Base-by-base conservation (phyloP, 2,329 filamentous ascomycete species). In the Fusarium kyushuense region DNA sequence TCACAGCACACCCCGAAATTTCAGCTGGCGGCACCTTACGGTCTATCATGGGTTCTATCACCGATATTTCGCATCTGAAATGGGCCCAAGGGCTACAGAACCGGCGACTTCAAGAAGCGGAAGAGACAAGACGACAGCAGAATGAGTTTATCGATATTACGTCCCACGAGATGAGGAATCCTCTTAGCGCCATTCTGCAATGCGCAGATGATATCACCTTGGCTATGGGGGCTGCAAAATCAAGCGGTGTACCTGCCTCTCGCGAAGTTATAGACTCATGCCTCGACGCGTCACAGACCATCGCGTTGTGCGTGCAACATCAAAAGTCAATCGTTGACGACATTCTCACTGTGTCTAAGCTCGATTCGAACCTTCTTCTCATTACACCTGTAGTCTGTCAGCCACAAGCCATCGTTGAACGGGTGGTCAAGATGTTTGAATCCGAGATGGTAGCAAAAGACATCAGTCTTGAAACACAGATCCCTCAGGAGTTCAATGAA, bases 311-410 rank as follows among this genome's bases (percentile, higher is more conserved):
- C 65, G 89, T 91, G 0, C 88, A 92, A 69, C 91, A 94, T 76
- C 92, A 94, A 73, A 93, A 92, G 77, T 81, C 88, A 3, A 92
- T 92, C 29, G 88, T 92, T 6, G 89, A 92, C 70, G 90, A 92
- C 69, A 88, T 92, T 17, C 78, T 92, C 19, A 92, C 88, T 3
- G 83, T 92, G 54, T 91, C 88, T 3, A 92, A 94, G 73, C 84
- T 94, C 19, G 91, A 94, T 72, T 91, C 90, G 1, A 89, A 89
- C 19, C 85, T 93, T 74, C 80, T 94, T 6, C 83, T 90, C 3
- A 88, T 94, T 8, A 90, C 90, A 0, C 91, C 91, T 0, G 85
- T 89, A 7, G 87, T 88, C 9, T 86, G 88, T 1, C 87, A 91
- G 66, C 90, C 91, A 0, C 80, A 90, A 43, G 83, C 83, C 2